Percentiles rank a stretch among this genome's conserved stretches.
Evolutionary conservation across 768 basidiomycete genomes (phyloP).

Genomic region (Crepidotus variabilis): DNA sequence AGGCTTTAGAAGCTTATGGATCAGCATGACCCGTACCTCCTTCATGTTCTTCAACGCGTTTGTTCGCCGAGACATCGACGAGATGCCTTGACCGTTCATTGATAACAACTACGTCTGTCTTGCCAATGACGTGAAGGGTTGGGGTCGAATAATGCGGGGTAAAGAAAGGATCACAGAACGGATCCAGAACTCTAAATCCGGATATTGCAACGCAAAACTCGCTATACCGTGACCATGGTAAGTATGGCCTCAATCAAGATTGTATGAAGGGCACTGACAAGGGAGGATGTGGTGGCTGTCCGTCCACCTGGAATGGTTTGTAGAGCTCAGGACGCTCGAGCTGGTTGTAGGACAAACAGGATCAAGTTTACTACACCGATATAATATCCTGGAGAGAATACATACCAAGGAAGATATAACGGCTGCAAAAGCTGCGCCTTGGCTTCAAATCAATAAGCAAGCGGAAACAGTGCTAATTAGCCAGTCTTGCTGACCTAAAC

Average conservation of each 20-base stretch:
- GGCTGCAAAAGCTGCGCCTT: constrained; percentile 76
- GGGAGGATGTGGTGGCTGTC: constrained; percentile 68
- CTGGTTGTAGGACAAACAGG: constrained; percentile 15
- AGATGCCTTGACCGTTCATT: constrained; percentile 63
- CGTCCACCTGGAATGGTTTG: constrained; percentile 60
- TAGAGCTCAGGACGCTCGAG: constrained; percentile 40
- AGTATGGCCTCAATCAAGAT: background rate
- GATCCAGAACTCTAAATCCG: constrained; percentile 58
- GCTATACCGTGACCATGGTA: constrained; percentile 28
- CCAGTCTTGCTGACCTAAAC: constrained; percentile 51
- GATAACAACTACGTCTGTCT: constrained; percentile 69
- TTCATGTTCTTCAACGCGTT: constrained; percentile 70
- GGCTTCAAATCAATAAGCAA: constrained; percentile 35
- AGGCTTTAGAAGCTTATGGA: background rate
- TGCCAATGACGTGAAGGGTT: constrained; percentile 77
- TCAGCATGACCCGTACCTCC: constrained; percentile 52
- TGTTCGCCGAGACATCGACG: constrained; percentile 48
- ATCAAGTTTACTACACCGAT: background rate
- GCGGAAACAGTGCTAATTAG: background rate
- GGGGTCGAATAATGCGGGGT: constrained; percentile 56
- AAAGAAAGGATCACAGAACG: constrained; percentile 48
- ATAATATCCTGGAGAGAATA: constrained; percentile 6
- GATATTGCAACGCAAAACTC: constrained; percentile 74
- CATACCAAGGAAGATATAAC: constrained; percentile 66
- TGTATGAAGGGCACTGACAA: constrained; percentile 42